phyloP scores from a whole-genome alignment of 306 rosid species.

The Lathyrus sativus region DNA sequence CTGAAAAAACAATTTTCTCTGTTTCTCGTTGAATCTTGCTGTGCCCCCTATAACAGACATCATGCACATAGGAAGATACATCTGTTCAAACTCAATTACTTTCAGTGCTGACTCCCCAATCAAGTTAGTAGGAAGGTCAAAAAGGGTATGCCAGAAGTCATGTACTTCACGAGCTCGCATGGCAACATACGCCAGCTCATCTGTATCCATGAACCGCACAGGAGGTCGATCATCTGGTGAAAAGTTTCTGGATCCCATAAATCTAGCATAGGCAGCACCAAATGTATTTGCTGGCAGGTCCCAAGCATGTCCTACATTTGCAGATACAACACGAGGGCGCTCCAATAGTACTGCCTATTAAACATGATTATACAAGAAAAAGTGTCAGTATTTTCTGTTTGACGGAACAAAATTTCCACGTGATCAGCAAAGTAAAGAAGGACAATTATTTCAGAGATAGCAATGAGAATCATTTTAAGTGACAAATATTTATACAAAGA shows the following conservation, averaged over 20 bases:
- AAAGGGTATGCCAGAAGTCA: conserved; percentile 93
- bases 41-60: conserved; percentile 76
- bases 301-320: conserved; percentile 83
- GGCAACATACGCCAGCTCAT: conserved; percentile 78
- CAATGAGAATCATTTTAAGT: no score
- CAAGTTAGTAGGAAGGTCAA: conserved; percentile 83
- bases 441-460: no score
- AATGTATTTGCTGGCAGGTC: conserved; percentile 79
- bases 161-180: conserved; percentile 95
- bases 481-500: no score
- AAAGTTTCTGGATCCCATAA: conserved; percentile 96
- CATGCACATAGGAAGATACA: conserved; percentile 86
- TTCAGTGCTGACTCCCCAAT: conserved; percentile 90
- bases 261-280: conserved; percentile 89
- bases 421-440: no score
- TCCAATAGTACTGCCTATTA: conserved; percentile 66
- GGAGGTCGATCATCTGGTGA: conserved; percentile 95
- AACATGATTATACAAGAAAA: no score
- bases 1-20: conserved; percentile 77
- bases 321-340: conserved; percentile 71
- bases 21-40: conserved; percentile 69
- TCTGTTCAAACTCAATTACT: conserved; percentile 85
- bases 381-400: no score
- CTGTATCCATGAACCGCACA: conserved; percentile 87
- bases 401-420: no score